Base-by-base conservation (phyloP, 208 protist species). In the Leishmania martiniquensis region DNA sequence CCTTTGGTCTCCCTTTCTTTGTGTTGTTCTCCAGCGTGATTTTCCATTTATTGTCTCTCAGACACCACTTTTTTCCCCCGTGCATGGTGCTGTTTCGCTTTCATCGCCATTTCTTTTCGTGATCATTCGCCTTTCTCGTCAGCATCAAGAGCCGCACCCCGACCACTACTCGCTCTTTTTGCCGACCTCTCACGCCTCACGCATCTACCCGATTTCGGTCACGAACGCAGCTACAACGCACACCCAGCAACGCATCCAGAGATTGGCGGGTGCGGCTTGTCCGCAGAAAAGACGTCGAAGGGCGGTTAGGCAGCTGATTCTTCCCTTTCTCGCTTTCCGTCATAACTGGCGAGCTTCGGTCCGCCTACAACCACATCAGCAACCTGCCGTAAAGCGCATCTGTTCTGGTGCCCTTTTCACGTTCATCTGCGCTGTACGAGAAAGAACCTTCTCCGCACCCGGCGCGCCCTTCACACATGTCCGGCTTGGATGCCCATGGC, bases 401-500 rank as follows among this genome's bases (percentile, higher is more conserved):
- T 54, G 29, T 72, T 54, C 6, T 44, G 29, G 0, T 44, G n/a
- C 32, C 37, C 45, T 25, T 25, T 44, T 13, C 4, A 29, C 17
- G 67, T 9, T 51, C 13, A 47, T 17, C 25, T 55, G 29, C 57
- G 22, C 39, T 45, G 39, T 22, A 69, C 42, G 37, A 49, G 22
- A 5, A 20, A 32, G 63, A 4, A 42, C 29, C 25, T n/a, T n/a
- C 45, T 49, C 49, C 3, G 63, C 22, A 34, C 22, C 25, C 63
- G 25, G 13, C 34, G 9, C 63, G 29, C 39, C 7, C 22, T 9
- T 20, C 49, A 25, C 44, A 63, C 39, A 83, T 83, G 79, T 75
- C 72, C 15, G 39, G 72, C 25, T 49, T 69, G 25, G 79, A 83
- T 9, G 25, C 57, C 29, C 44, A 78, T 65, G 67, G 73, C 15